These are phyloP conservation scores for Syncephalastrum sp. DNA, from an alignment of 371 early-diverging fungal genomes.

Conservation along the genomic window DNA sequence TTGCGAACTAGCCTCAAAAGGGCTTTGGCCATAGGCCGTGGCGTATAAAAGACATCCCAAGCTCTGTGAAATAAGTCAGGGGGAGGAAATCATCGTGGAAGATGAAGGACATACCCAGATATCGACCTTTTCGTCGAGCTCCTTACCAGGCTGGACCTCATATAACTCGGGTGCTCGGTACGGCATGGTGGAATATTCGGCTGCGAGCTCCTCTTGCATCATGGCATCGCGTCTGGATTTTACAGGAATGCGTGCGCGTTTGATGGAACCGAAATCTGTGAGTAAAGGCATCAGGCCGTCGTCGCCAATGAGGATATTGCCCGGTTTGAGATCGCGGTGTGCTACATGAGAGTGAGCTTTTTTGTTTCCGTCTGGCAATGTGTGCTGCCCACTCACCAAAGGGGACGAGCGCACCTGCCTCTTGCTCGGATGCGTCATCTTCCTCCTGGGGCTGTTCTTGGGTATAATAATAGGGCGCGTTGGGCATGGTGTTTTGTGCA, in stretches of 20 bases:
- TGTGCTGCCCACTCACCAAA: constrained; percentile 19
- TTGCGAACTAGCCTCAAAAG: constrained; percentile 65
- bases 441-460: constrained; percentile 1
- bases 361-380: not conserved
- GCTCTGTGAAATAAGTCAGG: constrained; percentile 10
- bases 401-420: constrained; percentile 15
- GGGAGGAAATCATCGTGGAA: not conserved
- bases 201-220: constrained; percentile 49
- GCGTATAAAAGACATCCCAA: constrained; percentile 72
- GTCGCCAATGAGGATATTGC: constrained; percentile 60
- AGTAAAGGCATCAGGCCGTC: constrained; percentile 65
- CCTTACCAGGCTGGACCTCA: constrained; percentile 65
- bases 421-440: constrained; percentile 15
- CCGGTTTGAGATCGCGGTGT: constrained; percentile 77
- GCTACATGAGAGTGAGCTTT: constrained; percentile 25
- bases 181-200: constrained; percentile 67
- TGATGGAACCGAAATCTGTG: constrained; percentile 75
- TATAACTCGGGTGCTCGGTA: constrained; percentile 80
- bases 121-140: constrained; percentile 71
- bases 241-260: constrained; percentile 53
- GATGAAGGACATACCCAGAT: constrained; percentile 55
- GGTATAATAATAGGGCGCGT: too few species aligned
- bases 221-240: constrained; percentile 62
- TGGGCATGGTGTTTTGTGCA: too few species aligned
- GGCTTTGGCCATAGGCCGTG: constrained; percentile 65